Percentiles rank a stretch among this genome's conserved stretches.
Conservation (phyloP, 495 filamentous ascomycete species). For the Delitschia confertaspora region DNA sequence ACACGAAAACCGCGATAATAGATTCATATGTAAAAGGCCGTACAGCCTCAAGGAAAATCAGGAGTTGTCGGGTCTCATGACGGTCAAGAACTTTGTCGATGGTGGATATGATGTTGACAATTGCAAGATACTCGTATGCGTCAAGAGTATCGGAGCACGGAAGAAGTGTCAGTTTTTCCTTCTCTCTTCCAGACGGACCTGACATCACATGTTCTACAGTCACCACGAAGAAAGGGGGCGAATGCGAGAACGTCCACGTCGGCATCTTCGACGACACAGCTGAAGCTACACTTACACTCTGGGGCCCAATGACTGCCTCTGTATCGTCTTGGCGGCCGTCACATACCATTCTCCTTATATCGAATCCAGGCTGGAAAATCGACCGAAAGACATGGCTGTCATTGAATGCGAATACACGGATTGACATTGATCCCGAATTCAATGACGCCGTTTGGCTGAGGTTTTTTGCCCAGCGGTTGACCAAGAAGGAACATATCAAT, state of each 20-base stretch:
- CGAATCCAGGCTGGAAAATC: conserved; percentile 41
- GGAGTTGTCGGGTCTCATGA: conserved; percentile 44
- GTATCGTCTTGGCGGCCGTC: conserved; percentile 45
- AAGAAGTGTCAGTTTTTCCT: conserved; percentile 32
- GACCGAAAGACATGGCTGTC: conserved; percentile 36
- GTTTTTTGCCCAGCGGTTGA: conserved; percentile 41
- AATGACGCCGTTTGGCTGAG: conserved; percentile 51
- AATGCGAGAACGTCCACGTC: conserved; percentile 43
- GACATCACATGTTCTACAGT: conserved; percentile 27
- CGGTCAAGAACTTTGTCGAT: conserved; percentile 44
- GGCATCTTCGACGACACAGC: conserved; percentile 53
- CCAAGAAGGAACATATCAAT: conserved; percentile 46
- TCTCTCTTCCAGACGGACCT: neutral
- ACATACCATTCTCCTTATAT: conserved; percentile 49
- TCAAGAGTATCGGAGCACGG: conserved; percentile 46
- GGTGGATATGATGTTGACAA: conserved; percentile 44
- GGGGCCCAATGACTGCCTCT: conserved; percentile 42
- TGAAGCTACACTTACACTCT: conserved; percentile 46
- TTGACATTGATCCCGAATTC: conserved; percentile 52
- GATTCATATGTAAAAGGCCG: conserved; percentile 40
- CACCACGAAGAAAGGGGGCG: conserved; percentile 39
- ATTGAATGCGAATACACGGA: conserved; percentile 40
- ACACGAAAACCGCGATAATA: conserved; percentile 40
- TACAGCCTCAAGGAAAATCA: conserved; percentile 35
- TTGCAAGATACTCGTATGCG: conserved; percentile 46